Conservation (phyloP, 768 basidiomycete species). For the Lentinula edodes region DNA sequence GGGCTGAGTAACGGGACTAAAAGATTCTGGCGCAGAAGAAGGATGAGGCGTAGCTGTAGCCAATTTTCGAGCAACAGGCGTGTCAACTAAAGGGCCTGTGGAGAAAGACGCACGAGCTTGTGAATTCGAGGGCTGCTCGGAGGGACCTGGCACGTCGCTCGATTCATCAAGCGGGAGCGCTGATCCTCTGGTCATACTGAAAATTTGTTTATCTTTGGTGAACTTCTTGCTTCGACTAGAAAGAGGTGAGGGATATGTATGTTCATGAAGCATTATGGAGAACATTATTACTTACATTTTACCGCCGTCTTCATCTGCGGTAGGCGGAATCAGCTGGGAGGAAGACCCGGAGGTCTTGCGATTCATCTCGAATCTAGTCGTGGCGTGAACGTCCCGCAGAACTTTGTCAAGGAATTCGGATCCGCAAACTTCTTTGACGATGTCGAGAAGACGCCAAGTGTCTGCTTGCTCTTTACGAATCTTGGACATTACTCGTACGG, state of each 20-base stretch:
- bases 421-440: neutral
- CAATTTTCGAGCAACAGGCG: neutral
- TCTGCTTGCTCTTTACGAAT: neutral
- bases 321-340: neutral
- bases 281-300: neutral
- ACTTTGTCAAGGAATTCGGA: neutral
- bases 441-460: neutral
- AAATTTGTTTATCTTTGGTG: neutral
- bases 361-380: neutral
- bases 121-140: neutral
- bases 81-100: neutral
- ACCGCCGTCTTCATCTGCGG: neutral
- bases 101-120: neutral
- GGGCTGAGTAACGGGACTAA: neutral
- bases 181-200: neutral
- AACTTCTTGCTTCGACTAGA: neutral
- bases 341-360: neutral
- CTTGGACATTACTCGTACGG: neutral
- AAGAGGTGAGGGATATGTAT: neutral
- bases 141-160: neutral
- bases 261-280: neutral
- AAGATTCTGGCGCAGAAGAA: neutral
- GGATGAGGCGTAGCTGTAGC: neutral
- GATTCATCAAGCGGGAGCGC: neutral
- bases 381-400: neutral